A percentile compares a stretch with the other conserved stretches of the same genome.
Evolutionary conservation across 306 rosid genomes (phyloP).

Genomic region (Citrullus mucosospermus): DNA sequence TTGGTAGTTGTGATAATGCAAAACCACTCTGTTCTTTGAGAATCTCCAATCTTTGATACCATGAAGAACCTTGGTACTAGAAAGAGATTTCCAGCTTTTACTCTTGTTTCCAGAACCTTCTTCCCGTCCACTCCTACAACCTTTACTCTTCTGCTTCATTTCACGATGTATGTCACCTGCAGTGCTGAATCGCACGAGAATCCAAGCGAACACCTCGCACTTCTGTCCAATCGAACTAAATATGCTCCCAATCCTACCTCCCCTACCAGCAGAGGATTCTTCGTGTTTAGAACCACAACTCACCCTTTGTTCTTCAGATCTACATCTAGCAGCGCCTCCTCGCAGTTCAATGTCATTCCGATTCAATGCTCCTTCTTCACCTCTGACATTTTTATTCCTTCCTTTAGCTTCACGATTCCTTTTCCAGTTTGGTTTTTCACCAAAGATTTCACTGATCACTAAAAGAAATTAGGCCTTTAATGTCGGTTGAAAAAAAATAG

Average conservation of each 20-base stretch:
- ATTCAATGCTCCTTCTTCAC: constrained; percentile 39
- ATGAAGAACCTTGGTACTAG: constrained; percentile 79
- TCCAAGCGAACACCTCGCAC: constrained; percentile 67
- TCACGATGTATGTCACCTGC: constrained; percentile 66
- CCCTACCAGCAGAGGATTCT: constrained; percentile 72
- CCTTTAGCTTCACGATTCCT: constrained; percentile 27
- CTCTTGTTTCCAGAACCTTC: no score
- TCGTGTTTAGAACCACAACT: constrained; percentile 60
- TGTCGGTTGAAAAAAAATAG: no score
- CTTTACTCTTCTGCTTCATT: constrained; percentile 57
- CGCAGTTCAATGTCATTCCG: constrained; percentile 61
- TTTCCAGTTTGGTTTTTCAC: constrained; percentile 37
- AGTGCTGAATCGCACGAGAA: constrained; percentile 72
- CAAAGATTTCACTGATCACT: constrained; percentile 24
- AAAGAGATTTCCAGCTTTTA: constrained; percentile 27
- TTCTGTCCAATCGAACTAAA: constrained; percentile 59
- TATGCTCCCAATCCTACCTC: constrained; percentile 72
- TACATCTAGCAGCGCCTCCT: constrained; percentile 69
- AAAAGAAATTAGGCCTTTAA: no score
- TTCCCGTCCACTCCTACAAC: no score
- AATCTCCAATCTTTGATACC: constrained; percentile 73
- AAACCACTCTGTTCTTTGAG: constrained; percentile 77
- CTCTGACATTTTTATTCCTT: constrained; percentile 30
- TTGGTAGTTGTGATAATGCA: constrained; percentile 72
- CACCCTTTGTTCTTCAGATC: constrained; percentile 58